phyloP scores from a whole-genome alignment of 148 eudicot genomes.

The Fallopia convolvulus region DNA sequence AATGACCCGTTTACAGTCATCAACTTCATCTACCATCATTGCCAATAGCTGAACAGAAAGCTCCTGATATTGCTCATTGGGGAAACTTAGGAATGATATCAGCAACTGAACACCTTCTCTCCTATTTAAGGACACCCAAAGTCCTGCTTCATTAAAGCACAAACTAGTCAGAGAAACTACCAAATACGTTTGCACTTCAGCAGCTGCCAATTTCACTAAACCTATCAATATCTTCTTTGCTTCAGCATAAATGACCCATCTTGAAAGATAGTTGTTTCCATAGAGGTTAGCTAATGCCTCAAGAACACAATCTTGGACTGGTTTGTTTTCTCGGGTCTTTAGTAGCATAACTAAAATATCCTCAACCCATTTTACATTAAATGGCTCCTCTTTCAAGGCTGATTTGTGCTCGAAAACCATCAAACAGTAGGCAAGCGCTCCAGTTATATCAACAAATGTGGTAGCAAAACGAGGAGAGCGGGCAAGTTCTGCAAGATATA shows the following conservation, averaged over 20 bases:
- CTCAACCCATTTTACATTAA: slow-evolving; percentile 45
- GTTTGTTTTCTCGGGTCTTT: slow-evolving; percentile 56
- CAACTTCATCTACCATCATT: slow-evolving; percentile 56
- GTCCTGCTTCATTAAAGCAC: slow-evolving; percentile 44
- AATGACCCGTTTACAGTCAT: slow-evolving; percentile 85
- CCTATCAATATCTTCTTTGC: slow-evolving; percentile 60
- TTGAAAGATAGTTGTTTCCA: slow-evolving; percentile 49
- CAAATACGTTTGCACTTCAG: slow-evolving; percentile 57
- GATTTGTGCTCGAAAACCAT: slow-evolving; percentile 48
- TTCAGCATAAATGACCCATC: slow-evolving; percentile 40
- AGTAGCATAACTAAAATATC: slow-evolving; percentile 41
- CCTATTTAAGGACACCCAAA: slow-evolving; percentile 65
- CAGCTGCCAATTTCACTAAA: slow-evolving; percentile 51
- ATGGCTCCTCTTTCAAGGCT: slow-evolving; percentile 36
- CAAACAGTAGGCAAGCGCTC: slow-evolving; percentile 68
- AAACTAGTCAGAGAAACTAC: slow-evolving; percentile 52
- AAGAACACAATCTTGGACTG: slow-evolving; percentile 65
- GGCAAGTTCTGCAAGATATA: slow-evolving; percentile 66
- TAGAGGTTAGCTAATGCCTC: slow-evolving; percentile 82
- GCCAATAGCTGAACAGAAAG: slow-evolving; percentile 55
- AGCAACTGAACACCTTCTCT: slow-evolving; percentile 82
- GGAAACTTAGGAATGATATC: slow-evolving; percentile 57
- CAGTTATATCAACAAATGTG: slow-evolving; percentile 69
- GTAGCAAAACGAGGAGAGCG: slow-evolving; percentile 58
- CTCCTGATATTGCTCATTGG: slow-evolving; percentile 80